phyloP scores from a whole-genome alignment of 2,329 filamentous ascomycete genomes.

The Helminthosporium solani region DNA sequence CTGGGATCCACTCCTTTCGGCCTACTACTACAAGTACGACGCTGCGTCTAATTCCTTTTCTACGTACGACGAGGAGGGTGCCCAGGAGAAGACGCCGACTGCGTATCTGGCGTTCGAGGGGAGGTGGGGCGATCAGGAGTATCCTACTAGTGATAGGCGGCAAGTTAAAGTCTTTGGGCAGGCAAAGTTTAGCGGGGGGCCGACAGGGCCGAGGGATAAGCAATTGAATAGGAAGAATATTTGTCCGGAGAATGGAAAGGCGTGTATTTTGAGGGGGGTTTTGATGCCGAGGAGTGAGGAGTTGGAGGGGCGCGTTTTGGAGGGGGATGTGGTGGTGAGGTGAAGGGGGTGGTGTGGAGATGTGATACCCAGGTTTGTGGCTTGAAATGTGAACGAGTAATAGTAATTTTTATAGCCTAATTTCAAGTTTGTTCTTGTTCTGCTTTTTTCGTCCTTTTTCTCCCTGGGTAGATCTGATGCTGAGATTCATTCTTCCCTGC shows the following conservation, averaged over 20 bases:
- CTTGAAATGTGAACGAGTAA: too few relatives aligned
- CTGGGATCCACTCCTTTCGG: conserved; percentile 61
- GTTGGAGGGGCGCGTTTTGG: conserved; percentile 6
- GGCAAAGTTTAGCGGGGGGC: conserved; percentile 57
- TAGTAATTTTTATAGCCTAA: too few relatives aligned
- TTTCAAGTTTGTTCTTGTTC: too few relatives aligned
- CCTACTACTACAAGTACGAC: conserved; percentile 59
- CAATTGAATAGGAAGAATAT: conserved; percentile 56
- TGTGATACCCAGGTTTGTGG: too few relatives aligned
- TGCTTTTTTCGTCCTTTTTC: too few relatives aligned
- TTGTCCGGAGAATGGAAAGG: conserved; percentile 55
- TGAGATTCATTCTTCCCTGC: too few relatives aligned
- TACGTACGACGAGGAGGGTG: conserved; percentile 48
- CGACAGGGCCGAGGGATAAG: conserved; percentile 63
- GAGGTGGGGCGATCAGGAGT: conserved; percentile 63
- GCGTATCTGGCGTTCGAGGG: conserved; percentile 60
- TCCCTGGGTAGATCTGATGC: too few relatives aligned
- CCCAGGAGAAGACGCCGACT: conserved; percentile 43
- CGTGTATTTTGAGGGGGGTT: conserved; percentile 49
- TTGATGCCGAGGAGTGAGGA: conserved; percentile 30
- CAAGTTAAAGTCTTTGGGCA: conserved; percentile 49
- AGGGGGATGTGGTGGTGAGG: conserved; percentile 12
- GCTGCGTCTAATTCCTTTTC: conserved; percentile 45
- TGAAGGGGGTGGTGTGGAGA: background rate
- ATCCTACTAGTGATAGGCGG: conserved; percentile 53